These are phyloP conservation scores for Penicillium paradoxum DNA, from an alignment of 495 filamentous ascomycete genomes.

Conservation along the genomic window DNA sequence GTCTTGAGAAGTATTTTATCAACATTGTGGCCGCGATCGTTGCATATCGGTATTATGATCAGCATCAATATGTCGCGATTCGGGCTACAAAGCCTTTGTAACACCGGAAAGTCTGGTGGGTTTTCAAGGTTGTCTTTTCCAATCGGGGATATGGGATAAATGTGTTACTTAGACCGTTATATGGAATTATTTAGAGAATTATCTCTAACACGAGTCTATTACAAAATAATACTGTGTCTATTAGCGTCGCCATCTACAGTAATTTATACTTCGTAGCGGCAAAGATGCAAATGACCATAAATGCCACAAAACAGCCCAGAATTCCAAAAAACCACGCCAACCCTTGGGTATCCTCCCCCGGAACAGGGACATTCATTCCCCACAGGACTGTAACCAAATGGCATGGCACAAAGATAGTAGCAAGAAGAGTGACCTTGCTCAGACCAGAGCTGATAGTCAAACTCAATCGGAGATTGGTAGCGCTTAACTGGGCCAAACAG, in stretches of 20 bases:
- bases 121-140: too few species aligned
- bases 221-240: neutral
- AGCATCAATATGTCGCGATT: slow-evolving; percentile 36
- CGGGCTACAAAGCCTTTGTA: slow-evolving; percentile 29
- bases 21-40: slow-evolving; percentile 46
- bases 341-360: slow-evolving; percentile 51
- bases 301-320: slow-evolving; percentile 55
- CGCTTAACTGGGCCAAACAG: slow-evolving; percentile 85
- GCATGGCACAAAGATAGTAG: slow-evolving; percentile 85
- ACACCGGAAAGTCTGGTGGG: too few species aligned
- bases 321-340: slow-evolving; percentile 75
- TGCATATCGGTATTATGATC: slow-evolving; percentile 28
- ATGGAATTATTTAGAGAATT: too few species aligned
- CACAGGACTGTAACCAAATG: slow-evolving; percentile 89
- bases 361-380: slow-evolving; percentile 91
- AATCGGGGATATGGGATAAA: too few species aligned
- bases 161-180: too few species aligned
- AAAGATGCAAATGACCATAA: slow-evolving; percentile 47
- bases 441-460: slow-evolving; percentile 69
- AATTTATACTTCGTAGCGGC: slow-evolving; percentile 32
- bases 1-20: slow-evolving; percentile 44
- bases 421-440: slow-evolving; percentile 88
- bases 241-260: slow-evolving; percentile 10
- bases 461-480: slow-evolving; percentile 73
- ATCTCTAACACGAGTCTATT: neutral